Percentiles rank a stretch among this genome's conserved stretches.
phyloP scores from a whole-genome alignment of 495 filamentous ascomycete species.

The Aspergillus coremiiformis region DNA sequence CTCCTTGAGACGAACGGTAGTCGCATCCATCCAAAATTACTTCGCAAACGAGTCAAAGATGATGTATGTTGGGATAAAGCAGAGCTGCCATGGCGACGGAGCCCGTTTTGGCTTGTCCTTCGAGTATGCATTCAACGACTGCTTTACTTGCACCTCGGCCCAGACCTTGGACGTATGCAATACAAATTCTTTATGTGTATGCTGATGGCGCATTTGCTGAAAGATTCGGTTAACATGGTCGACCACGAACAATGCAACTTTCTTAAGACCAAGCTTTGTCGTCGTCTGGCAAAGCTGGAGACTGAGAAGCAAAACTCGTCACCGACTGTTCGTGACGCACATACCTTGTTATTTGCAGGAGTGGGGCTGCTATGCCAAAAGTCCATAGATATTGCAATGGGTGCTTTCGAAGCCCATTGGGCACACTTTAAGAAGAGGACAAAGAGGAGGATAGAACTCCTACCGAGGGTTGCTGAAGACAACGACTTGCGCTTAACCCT shows the following conservation, averaged over 20 bases:
- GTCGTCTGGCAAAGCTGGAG: slow-evolving; percentile 55
- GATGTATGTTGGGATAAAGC: slow-evolving; percentile 44
- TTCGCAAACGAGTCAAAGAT: slow-evolving; percentile 53
- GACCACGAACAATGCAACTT: slow-evolving; percentile 25
- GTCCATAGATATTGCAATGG: slow-evolving; percentile 18
- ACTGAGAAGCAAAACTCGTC: slow-evolving; percentile 18
- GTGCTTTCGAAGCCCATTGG: slow-evolving; percentile 18
- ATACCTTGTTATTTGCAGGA: slow-evolving; percentile 12
- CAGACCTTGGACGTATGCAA: slow-evolving; percentile 36
- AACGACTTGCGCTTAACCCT: slow-evolving; percentile 32
- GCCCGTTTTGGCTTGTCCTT: slow-evolving; percentile 51
- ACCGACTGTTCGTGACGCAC: background rate
- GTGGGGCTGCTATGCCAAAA: slow-evolving; percentile 19
- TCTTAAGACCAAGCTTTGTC: slow-evolving; percentile 49
- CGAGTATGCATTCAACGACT: slow-evolving; percentile 47
- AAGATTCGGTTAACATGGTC: slow-evolving; percentile 23
- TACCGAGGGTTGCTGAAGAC: slow-evolving; percentile 31
- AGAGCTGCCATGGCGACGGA: slow-evolving; percentile 49
- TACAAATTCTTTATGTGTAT: slow-evolving; percentile 53
- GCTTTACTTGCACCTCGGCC: slow-evolving; percentile 38
- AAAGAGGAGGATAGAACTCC: slow-evolving; percentile 24
- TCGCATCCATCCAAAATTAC: slow-evolving; percentile 18
- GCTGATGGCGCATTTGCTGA: slow-evolving; percentile 37
- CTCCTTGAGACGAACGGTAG: slow-evolving; percentile 47
- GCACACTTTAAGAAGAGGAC: slow-evolving; percentile 19